Base-by-base conservation (phyloP, 306 rosid species). In the Vigna unguiculata region DNA sequence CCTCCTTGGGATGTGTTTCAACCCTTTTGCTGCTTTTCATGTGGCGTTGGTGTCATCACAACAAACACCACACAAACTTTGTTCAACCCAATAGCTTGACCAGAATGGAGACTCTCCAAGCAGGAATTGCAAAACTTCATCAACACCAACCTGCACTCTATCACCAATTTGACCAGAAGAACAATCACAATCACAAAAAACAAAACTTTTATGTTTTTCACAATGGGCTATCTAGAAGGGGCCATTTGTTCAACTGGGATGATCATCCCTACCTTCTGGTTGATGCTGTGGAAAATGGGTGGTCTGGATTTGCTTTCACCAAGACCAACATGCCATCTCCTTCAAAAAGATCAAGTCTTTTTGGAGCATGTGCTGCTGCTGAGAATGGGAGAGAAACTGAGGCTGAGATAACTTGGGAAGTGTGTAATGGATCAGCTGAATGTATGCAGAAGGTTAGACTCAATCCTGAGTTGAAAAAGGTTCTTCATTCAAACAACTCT, bases 221-320 rank as follows among this genome's bases (percentile, higher is more conserved):
- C 10, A 85, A 83, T 11, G 90, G 86, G 46, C 67, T 70, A 47
- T 82, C 88, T 6, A 79, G 68, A 66, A 90, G 78, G 46, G 90
- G 78, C 25, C 74, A 83, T 24, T 72, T 91, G 55, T 96, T 96
- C 60, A 89, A 60, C 28, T 96, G 98, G 99, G 72, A 54, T 28
- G 93, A 96, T 72, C 86, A 91, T 64, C 99, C 98, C 6, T 79
- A 88, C 16, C 80, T 87, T 4, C 80, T 91, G 30, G 78, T 87
- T 36, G 99, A 92, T 71, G 98, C 99, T 66, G 93, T 96, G 2
- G 98, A 96, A 76, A 87, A 92, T 64, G 99, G 98, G 1, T 96
- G 98, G 99, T 90, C 96, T 2, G 88, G 91, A 78, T 96, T 92
- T 78, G 93, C 87, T 78, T 96, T 96, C 78, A 64, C 79, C 1